Evolutionary conservation across 2,329 filamentous ascomycete species (phyloP).

Genomic region (Dothideomycetes sp.): DNA sequence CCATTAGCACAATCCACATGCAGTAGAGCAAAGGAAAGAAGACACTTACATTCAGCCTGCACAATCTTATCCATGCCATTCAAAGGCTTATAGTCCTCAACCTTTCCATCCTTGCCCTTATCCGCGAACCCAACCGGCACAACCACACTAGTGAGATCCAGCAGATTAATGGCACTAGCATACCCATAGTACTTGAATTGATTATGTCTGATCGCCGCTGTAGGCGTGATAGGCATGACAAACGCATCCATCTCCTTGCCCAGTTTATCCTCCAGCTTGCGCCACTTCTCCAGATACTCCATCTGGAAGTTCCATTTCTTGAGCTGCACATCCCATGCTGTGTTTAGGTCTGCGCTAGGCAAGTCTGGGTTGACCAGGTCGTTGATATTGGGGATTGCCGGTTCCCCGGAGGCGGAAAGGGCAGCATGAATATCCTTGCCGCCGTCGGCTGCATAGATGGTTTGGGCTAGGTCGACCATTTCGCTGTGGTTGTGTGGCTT

Average conservation of each 20-base stretch:
- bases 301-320: conserved; percentile 6
- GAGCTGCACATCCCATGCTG: background rate
- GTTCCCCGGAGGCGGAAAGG: conserved; percentile 36
- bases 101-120: conserved; percentile 17
- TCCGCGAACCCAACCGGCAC: conserved; percentile 24
- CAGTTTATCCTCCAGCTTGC: conserved; percentile 19
- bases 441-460: conserved; percentile 50
- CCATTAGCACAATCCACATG: too few relatives aligned
- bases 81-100: conserved; percentile 16
- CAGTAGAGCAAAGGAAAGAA: background rate
- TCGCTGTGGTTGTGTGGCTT: conserved; percentile 37
- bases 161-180: conserved; percentile 5
- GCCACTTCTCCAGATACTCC: conserved; percentile 22
- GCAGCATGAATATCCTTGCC: conserved; percentile 41
- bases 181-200: conserved; percentile 21
- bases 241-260: conserved; percentile 26
- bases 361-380: conserved; percentile 1
- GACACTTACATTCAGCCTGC: conserved; percentile 11
- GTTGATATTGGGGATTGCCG: conserved; percentile 21
- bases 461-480: conserved; percentile 36
- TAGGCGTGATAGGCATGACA: conserved; percentile 25
- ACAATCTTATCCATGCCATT: conserved; percentile 16
- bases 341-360: conserved; percentile 1
- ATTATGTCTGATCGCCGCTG: conserved; percentile 20
- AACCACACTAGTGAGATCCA: conserved; percentile 16